phyloP scores from a whole-genome alignment of 2,329 filamentous ascomycete species.

The Ceratocystiopsis minuta region DNA sequence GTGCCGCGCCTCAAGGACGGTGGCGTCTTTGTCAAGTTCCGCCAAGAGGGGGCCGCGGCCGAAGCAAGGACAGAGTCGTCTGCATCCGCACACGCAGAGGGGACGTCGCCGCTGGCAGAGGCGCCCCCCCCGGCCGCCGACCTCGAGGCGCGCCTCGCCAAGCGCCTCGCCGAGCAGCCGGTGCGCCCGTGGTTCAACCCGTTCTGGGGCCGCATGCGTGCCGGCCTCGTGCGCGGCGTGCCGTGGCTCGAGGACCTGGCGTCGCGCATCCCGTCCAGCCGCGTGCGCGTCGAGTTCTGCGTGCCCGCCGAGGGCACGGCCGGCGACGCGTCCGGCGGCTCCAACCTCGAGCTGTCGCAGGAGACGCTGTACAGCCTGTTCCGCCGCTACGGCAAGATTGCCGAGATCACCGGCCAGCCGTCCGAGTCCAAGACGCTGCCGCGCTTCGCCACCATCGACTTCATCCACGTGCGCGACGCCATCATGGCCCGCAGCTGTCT shows the following conservation, averaged over 20 bases:
- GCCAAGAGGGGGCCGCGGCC: slow-evolving; percentile 16
- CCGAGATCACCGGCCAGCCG: slow-evolving; percentile 66
- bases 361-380: slow-evolving; percentile 79
- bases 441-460: slow-evolving; percentile 65
- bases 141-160: slow-evolving; percentile 34
- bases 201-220: slow-evolving; percentile 45
- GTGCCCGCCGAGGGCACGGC: slow-evolving; percentile 35
- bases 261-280: slow-evolving; percentile 50
- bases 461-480: slow-evolving; percentile 52
- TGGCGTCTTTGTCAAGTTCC: slow-evolving; percentile 81
- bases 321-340: slow-evolving; percentile 27
- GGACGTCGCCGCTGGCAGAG: too few species aligned
- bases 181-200: slow-evolving; percentile 86
- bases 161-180: slow-evolving; percentile 48
- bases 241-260: slow-evolving; percentile 93
- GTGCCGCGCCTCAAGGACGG: slow-evolving; percentile 78
- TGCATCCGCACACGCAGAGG: too few species aligned
- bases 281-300: slow-evolving; percentile 71
- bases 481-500: slow-evolving; percentile 86
- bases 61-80: too few species aligned
- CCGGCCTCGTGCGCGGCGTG: slow-evolving; percentile 58
- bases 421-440: slow-evolving; percentile 74
- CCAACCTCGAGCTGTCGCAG: slow-evolving; percentile 63
- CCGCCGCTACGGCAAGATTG: slow-evolving; percentile 75
- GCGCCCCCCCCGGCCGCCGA: slow-evolving; percentile 21